These are phyloP conservation scores for Kazachstania sp. DNA, from an alignment of 1,139 yeast genomes.

Conservation along the genomic window DNA sequence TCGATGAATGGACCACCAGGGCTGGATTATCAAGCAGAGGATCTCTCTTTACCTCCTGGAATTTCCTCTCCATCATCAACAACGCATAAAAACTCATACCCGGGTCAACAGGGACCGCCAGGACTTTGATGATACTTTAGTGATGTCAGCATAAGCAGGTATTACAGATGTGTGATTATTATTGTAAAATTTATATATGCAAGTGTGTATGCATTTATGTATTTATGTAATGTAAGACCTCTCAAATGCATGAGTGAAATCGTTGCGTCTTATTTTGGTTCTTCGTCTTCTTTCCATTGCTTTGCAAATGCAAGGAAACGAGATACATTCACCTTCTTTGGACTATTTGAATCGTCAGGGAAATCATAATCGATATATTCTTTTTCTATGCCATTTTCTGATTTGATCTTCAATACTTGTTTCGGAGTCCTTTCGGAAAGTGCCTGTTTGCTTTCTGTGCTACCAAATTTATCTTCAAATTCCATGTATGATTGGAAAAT, in stretches of 20 bases:
- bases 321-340: slow-evolving; percentile 32
- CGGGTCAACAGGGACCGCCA: slow-evolving; percentile 16
- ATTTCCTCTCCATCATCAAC: slow-evolving; percentile 2
- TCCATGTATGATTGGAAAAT: slow-evolving; percentile 56
- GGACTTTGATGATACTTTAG: slow-evolving; percentile 9
- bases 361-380: slow-evolving; percentile 60
- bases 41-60: slow-evolving; percentile 4
- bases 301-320: slow-evolving; percentile 57
- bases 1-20: background rate
- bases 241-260: too few relatives aligned
- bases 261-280: background rate
- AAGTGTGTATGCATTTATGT: too few relatives aligned
- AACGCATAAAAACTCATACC: background rate
- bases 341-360: slow-evolving; percentile 42
- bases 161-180: too few relatives aligned
- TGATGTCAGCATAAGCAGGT: too few relatives aligned
- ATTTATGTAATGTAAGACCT: too few relatives aligned
- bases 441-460: slow-evolving; percentile 30
- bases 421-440: slow-evolving; percentile 50
- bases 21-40: background rate
- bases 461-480: slow-evolving; percentile 63
- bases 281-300: slow-evolving; percentile 40
- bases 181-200: too few relatives aligned
- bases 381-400: slow-evolving; percentile 42
- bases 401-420: slow-evolving; percentile 39